Percentiles rank a stretch among this genome's conserved stretches.
These are phyloP conservation scores for Cynanchum wilfordii DNA, from an alignment of 257 asterid genomes.

Conservation along the genomic window DNA sequence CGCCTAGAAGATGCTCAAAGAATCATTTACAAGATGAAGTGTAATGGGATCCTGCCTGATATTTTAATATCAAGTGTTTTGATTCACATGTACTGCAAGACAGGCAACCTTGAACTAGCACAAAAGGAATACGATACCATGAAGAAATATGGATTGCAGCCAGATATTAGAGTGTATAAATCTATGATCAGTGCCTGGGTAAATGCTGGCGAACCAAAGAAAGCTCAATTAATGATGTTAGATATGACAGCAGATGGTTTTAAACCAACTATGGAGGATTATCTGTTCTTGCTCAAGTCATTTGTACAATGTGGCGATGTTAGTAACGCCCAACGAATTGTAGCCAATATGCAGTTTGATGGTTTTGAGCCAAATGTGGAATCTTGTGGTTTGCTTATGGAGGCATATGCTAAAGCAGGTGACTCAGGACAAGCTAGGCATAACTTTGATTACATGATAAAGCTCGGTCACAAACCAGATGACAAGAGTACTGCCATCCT, in stretches of 20 bases:
- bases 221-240: conserved; percentile 37
- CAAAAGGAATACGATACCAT: conserved; percentile 45
- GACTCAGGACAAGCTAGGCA: conserved; percentile 35
- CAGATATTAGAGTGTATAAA: conserved; percentile 47
- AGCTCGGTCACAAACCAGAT: conserved; percentile 68
- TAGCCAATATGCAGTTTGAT: conserved; percentile 42
- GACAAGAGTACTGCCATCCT: conserved; percentile 65
- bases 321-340: conserved; percentile 38
- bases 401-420: conserved; percentile 45
- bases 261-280: conserved; percentile 51
- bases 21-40: conserved; percentile 64
- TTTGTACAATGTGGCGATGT: conserved; percentile 37
- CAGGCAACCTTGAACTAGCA: conserved; percentile 57
- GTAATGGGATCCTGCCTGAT: conserved; percentile 61
- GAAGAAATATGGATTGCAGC: conserved; percentile 50
- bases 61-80: conserved; percentile 39
- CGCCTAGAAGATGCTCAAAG: conserved; percentile 63
- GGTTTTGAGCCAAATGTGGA: conserved; percentile 46
- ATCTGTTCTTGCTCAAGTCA: conserved; percentile 59
- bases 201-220: conserved; percentile 46
- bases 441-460: conserved; percentile 47
- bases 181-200: conserved; percentile 69
- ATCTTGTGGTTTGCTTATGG: conserved; percentile 50
- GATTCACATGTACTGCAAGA: conserved; percentile 62
- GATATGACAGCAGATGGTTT: conserved; percentile 56